Evolutionary conservation across 805 yeast genomes (phyloP).

Genomic region (Barnettozyma pratensis): DNA sequence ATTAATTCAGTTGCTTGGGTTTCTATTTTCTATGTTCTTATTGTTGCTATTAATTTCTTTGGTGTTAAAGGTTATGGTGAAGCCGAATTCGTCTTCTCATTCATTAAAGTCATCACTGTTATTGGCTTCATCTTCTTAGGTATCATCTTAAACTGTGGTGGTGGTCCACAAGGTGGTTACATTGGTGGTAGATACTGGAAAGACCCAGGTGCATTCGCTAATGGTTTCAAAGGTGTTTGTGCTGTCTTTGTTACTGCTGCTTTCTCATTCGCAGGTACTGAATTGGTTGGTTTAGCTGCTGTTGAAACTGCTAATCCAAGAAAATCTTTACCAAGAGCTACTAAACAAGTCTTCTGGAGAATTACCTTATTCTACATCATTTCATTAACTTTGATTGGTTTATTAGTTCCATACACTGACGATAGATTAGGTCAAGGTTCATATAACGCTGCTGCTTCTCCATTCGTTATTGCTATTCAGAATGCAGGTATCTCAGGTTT

Average conservation of each 20-base stretch:
- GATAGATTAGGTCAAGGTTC: constrained; percentile 42
- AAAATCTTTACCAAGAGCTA: constrained; percentile 53
- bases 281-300: constrained; percentile 48
- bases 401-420: constrained; percentile 52
- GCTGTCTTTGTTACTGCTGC: constrained; percentile 48
- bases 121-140: constrained; percentile 55
- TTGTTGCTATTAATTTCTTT: constrained; percentile 43
- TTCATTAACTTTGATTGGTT: constrained; percentile 52
- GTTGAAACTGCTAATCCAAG: constrained; percentile 55
- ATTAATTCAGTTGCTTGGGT: constrained; percentile 44
- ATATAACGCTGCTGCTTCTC: constrained; percentile 57
- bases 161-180: constrained; percentile 45
- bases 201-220: constrained; percentile 53
- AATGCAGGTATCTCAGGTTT: constrained; percentile 54
- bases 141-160: constrained; percentile 55
- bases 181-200: constrained; percentile 42
- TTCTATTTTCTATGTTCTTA: constrained; percentile 41
- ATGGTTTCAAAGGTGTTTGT: constrained; percentile 58
- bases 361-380: constrained; percentile 54
- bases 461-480: constrained; percentile 59
- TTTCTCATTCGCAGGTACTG: constrained; percentile 63
- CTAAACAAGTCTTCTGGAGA: constrained; percentile 44
- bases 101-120: constrained; percentile 61
- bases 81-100: constrained; percentile 55
- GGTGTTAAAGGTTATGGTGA: constrained; percentile 53